phyloP scores from a whole-genome alignment of 2,329 filamentous ascomycete genomes.

The Verticillium albo-atrum region DNA sequence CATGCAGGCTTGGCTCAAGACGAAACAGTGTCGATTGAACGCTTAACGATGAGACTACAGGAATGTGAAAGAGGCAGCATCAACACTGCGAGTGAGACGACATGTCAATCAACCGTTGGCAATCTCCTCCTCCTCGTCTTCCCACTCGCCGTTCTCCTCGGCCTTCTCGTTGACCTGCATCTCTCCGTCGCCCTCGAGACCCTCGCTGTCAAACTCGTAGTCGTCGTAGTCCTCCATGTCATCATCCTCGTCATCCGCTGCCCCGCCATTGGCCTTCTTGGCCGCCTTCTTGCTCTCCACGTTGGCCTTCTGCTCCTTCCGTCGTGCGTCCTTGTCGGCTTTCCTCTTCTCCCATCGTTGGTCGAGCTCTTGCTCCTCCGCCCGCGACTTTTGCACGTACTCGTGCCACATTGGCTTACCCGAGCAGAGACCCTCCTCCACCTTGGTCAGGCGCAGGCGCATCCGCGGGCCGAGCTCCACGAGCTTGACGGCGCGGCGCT shows the following conservation, averaged over 20 bases:
- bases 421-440: constrained; percentile 86
- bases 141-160: constrained; percentile 48
- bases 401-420: constrained; percentile 98
- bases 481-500: constrained; percentile 85
- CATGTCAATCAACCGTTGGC: constrained; percentile 18
- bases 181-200: constrained; percentile 43
- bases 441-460: constrained; percentile 85
- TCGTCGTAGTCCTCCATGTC: constrained; percentile 38
- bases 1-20: background rate
- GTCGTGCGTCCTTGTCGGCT: constrained; percentile 77
- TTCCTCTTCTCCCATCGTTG: constrained; percentile 74
- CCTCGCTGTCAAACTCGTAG: constrained; percentile 46
- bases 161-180: constrained; percentile 43
- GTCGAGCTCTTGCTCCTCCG: constrained; percentile 75
- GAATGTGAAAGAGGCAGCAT: background rate
- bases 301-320: constrained; percentile 81
- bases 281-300: constrained; percentile 72
- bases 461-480: constrained; percentile 89
- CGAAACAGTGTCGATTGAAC: background rate
- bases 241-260: constrained; percentile 31
- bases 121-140: constrained; percentile 43
- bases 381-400: constrained; percentile 78
- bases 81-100: no score
- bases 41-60: background rate
- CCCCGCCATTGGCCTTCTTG: constrained; percentile 28